Conservation (phyloP, 2,329 filamentous ascomycete species). For the Cercospora sojina region DNA sequence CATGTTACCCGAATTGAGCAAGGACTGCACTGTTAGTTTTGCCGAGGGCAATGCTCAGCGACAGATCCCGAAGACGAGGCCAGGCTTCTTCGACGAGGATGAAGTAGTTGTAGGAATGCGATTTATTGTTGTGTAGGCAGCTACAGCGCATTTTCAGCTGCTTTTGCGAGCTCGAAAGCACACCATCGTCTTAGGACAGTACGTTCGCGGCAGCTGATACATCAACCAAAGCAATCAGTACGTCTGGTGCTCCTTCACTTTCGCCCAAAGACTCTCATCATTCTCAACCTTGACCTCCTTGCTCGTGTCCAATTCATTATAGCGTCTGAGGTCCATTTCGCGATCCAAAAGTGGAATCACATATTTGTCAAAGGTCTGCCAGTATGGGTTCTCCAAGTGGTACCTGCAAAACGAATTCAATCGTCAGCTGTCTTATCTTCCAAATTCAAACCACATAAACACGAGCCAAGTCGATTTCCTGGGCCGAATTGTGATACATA, state of each 20-base stretch:
- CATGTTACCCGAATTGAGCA: conserved; percentile 25
- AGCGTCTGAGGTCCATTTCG: conserved; percentile 67
- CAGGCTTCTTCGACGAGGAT: conserved; percentile 44
- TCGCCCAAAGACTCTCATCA: conserved; percentile 37
- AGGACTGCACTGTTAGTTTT: conserved; percentile 30
- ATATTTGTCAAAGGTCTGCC: conserved; percentile 74
- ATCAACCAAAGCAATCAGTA: conserved; percentile 11
- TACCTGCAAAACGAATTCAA: neutral
- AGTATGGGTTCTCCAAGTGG: conserved; percentile 61
- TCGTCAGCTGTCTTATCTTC: neutral
- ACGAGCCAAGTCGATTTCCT: neutral
- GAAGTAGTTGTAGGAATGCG: conserved; percentile 45
- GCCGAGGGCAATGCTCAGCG: conserved; percentile 36
- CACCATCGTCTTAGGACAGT: neutral
- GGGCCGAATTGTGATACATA: conserved; percentile 33
- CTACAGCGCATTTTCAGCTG: neutral
- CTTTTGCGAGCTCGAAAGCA: neutral
- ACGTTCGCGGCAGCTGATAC: neutral
- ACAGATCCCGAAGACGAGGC: conserved; percentile 42
- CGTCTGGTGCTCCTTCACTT: conserved; percentile 39
- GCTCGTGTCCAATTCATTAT: conserved; percentile 62
- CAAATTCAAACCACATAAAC: no score
- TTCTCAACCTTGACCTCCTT: conserved; percentile 40
- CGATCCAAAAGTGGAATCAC: conserved; percentile 66
- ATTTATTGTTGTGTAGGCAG: conserved; percentile 40